phyloP scores from a whole-genome alignment of 495 filamentous ascomycete genomes.

The Aeminium ludgeri region DNA sequence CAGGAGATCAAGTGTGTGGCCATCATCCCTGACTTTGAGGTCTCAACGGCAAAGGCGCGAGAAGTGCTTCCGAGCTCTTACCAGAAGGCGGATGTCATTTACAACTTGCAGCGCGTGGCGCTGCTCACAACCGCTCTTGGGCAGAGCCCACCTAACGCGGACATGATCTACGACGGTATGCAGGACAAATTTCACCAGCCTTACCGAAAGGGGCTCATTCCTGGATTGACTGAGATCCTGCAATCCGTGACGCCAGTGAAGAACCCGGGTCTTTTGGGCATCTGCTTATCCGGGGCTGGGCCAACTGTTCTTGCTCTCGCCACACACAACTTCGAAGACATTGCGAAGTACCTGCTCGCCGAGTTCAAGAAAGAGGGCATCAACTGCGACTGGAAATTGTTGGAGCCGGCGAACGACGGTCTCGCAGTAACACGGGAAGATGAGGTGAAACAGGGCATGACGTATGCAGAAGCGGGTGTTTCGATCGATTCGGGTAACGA shows the following conservation, averaged over 20 bases:
- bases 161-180: constrained; percentile 91
- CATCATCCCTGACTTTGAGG: constrained; percentile 87
- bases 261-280: constrained; percentile 76
- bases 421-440: constrained; percentile 38
- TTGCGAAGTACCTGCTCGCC: constrained; percentile 40
- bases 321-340: constrained; percentile 68
- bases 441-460: constrained; percentile 36
- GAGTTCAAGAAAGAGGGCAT: constrained; percentile 50
- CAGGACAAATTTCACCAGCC: constrained; percentile 95
- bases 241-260: constrained; percentile 66
- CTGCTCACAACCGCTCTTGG: constrained; percentile 74
- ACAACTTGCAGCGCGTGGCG: constrained; percentile 85
- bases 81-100: constrained; percentile 63
- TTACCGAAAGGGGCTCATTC: constrained; percentile 75
- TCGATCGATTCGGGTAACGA: constrained; percentile 83
- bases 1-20: constrained; percentile 86
- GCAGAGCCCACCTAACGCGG: constrained; percentile 72
- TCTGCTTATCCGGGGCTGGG: constrained; percentile 84
- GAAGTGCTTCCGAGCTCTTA: constrained; percentile 65
- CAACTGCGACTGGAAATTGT: constrained; percentile 65
- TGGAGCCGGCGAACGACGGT: constrained; percentile 75
- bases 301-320: constrained; percentile 89
- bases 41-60: constrained; percentile 73
- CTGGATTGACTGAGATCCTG: constrained; percentile 78
- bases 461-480: constrained; percentile 85